A percentile compares a stretch with the other conserved stretches of the same genome.
These are phyloP conservation scores for Capronia coronata DNA, from an alignment of 2,329 filamentous ascomycete species.

Conservation along the genomic window DNA sequence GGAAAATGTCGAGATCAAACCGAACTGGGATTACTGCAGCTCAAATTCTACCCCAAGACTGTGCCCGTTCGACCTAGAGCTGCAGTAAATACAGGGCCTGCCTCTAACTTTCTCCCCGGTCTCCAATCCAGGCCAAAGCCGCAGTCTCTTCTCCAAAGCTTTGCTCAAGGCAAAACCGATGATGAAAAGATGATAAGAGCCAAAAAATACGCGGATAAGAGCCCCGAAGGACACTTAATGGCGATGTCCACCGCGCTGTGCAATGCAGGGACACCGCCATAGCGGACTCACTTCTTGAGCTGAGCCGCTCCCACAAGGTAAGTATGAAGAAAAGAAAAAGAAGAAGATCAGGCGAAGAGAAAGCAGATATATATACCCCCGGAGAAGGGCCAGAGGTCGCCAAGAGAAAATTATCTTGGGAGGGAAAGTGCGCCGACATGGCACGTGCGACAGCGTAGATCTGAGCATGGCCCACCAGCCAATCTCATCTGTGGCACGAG, in stretches of 20 bases:
- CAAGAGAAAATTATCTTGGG: not conserved
- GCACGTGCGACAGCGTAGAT: not conserved
- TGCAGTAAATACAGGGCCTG: too few species aligned
- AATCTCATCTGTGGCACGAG: not conserved
- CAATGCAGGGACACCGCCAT: conserved; percentile 29
- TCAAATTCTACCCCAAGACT: too few species aligned
- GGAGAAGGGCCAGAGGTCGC: not conserved
- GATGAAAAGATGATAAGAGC: conserved; percentile 29
- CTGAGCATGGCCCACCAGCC: not conserved
- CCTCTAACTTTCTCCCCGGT: too few species aligned
- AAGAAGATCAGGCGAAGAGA: not conserved
- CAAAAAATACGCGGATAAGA: conserved; percentile 31
- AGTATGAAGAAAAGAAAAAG: conserved; percentile 4
- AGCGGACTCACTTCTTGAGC: conserved; percentile 28
- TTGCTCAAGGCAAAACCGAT: conserved; percentile 25
- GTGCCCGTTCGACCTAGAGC: too few species aligned
- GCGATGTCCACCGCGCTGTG: conserved; percentile 27
- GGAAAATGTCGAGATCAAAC: too few species aligned
- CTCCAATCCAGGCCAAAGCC: too few species aligned
- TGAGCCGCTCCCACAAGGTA: conserved; percentile 27
- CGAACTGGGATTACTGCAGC: too few species aligned
- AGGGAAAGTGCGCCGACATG: not conserved
- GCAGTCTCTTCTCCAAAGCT: conserved; percentile 27
- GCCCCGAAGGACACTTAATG: conserved; percentile 30
- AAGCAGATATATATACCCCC: not conserved